Evolutionary conservation across 306 rosid genomes (phyloP).

Genomic region (Ormosia semicastrata): DNA sequence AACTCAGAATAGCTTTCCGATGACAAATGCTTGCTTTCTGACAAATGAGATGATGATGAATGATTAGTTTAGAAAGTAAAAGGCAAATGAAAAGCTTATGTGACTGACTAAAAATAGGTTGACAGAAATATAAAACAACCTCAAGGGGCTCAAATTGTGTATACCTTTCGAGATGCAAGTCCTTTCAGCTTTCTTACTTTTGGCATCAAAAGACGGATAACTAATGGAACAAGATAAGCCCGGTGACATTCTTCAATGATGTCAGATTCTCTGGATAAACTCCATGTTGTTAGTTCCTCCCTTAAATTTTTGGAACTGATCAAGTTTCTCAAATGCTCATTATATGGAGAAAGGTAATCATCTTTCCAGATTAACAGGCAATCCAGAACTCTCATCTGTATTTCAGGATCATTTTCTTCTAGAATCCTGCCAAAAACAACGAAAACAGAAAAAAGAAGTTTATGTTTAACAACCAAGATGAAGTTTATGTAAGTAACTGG

Average conservation of each 20-base stretch:
- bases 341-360: constrained; percentile 62
- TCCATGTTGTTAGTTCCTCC: constrained; percentile 91
- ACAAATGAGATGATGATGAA: constrained; percentile 15
- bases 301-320: constrained; percentile 57
- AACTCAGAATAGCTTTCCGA: constrained; percentile 84
- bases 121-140: constrained; percentile 4
- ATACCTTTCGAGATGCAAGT: constrained; percentile 86
- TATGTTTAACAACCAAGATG: neutral
- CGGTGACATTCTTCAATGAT: constrained; percentile 70
- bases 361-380: constrained; percentile 83
- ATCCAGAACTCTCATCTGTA: constrained; percentile 80
- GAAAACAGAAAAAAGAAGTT: neutral
- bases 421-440: constrained; percentile 61
- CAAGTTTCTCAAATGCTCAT: constrained; percentile 70
- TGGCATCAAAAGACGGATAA: constrained; percentile 81
- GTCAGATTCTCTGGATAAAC: constrained; percentile 70
- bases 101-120: neutral
- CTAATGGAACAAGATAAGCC: constrained; percentile 64
- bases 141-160: neutral
- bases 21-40: constrained; percentile 81
- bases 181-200: constrained; percentile 84
- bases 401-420: constrained; percentile 89
- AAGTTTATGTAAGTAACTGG: neutral
- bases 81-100: neutral
- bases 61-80: constrained; percentile 7